Evolutionary conservation across 2,329 filamentous ascomycete genomes (phyloP), one percentile per base, ranked within the genome.

Genomic region (Microascus cirrosus): DNA sequence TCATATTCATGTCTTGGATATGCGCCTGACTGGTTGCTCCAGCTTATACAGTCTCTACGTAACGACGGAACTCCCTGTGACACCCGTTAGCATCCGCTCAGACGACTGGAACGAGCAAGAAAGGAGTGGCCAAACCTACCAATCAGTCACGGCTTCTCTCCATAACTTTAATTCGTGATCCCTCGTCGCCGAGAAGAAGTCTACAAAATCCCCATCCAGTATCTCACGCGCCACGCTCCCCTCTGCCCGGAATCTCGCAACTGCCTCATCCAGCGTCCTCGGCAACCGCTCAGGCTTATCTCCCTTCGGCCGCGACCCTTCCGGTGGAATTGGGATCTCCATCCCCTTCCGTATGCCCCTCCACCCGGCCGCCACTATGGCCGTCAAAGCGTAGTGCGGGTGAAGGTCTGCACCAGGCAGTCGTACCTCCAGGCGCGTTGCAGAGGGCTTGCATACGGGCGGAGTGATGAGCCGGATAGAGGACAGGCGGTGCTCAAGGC

Each of bases 81-180:
- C n/a, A n/a, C 5, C 39, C 2, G 13, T n/a, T 45, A 45, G 18
- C 39, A 15, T 45, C 13, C 39, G 39, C 6, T n/a, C n/a, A n/a
- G n/a, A n/a, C n/a, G n/a, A n/a, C n/a, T n/a, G n/a, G n/a, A n/a
- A n/a, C n/a, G n/a, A n/a, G n/a, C n/a, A n/a, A n/a, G n/a, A n/a
- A n/a, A n/a, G 15, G 18, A 24, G 20, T 2, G 25, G 54, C 22
- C 12, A 7, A 12, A 5, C 87, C 71, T 78, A 93, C 91, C 93
- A 97, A 71, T 97, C 94, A 22, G 93, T 97, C 6, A 97, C 93
- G 2, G 92, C 92, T 70, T 97, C 93, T 65, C 97, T 91, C 87
- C 89, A 99, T 24, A 96, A 73, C 61, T 88, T 78, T 59, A 94
- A 81, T 73, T 99, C 94, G 71, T 99, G 92, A 70, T 95, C 87